These are phyloP conservation scores for Sisymbrium altissimum DNA, from an alignment of 345 rosid species.

Conservation along the genomic window DNA sequence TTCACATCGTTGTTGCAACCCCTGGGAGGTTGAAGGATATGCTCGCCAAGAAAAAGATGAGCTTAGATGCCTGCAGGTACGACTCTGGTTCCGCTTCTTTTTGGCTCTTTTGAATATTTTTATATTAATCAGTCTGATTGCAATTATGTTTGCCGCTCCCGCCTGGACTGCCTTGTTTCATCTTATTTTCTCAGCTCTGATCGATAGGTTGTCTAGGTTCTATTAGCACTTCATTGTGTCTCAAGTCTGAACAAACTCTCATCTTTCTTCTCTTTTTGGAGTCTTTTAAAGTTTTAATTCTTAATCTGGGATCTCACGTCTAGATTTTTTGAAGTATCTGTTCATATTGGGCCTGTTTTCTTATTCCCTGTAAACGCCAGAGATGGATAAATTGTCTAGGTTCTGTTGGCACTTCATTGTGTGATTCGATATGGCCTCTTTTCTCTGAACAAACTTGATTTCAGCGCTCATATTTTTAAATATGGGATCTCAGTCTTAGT, in stretches of 20 bases:
- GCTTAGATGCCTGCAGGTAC: slow-evolving; percentile 85
- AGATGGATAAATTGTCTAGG: not conserved
- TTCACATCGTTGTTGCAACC: slow-evolving; percentile 91
- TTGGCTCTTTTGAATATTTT: not conserved
- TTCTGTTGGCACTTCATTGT: not conserved
- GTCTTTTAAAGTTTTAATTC: too few species aligned
- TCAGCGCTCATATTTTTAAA: not conserved
- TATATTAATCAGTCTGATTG: not conserved
- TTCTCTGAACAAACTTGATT: not conserved
- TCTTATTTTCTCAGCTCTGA: not conserved
- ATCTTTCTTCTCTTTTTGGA: too few species aligned
- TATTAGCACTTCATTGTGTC: too few species aligned
- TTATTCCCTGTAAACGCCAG: not conserved
- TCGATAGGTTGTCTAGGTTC: not conserved
- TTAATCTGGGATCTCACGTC: too few species aligned
- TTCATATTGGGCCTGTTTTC: not conserved
- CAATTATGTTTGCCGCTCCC: not conserved
- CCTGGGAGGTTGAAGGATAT: slow-evolving; percentile 95
- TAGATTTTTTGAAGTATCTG: not conserved
- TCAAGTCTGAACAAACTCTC: too few species aligned
- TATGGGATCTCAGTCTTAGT: not conserved
- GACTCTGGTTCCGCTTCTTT: not conserved
- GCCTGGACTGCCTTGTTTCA: not conserved
- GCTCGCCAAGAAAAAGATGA: slow-evolving; percentile 96
- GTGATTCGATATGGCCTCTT: not conserved